Evolutionary conservation across 352 stramenopile genomes (phyloP).

Genomic region (Blastocystis sp.): DNA sequence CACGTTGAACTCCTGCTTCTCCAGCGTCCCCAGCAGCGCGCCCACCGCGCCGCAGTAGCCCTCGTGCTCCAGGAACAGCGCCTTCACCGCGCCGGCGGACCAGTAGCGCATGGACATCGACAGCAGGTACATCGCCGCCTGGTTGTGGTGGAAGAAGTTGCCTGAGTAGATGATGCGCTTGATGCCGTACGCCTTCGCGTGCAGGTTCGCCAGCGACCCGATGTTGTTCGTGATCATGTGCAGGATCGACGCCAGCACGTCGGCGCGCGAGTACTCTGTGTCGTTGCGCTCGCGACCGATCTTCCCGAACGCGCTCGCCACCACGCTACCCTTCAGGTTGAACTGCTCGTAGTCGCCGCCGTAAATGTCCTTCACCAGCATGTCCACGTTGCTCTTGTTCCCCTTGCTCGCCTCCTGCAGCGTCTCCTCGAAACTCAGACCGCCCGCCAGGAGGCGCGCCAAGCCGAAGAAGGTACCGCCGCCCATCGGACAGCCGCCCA

Average conservation of each 20-base stretch:
- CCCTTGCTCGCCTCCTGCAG: constrained; percentile 83
- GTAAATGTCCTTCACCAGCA: constrained; percentile 99
- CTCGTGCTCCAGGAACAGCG: constrained; percentile 92
- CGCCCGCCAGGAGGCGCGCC: constrained; percentile 88
- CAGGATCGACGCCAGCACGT: constrained; percentile 78
- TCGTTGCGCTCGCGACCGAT: constrained; percentile 53
- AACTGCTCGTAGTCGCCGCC: constrained; percentile 92
- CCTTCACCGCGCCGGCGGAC: constrained; percentile 90
- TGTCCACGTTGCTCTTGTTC: constrained; percentile 83
- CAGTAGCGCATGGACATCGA: constrained; percentile 97
- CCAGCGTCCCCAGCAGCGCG: constrained; percentile 86
- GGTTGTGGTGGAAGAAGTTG: constrained; percentile 97
- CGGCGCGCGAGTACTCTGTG: constrained; percentile 34
- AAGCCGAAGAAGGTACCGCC: constrained; percentile 98
- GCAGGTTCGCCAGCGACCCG: constrained; percentile 93
- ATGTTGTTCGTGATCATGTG: constrained; percentile 99
- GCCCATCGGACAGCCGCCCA: constrained; percentile 96
- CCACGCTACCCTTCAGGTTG: constrained; percentile 83
- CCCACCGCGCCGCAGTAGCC: constrained; percentile 96
- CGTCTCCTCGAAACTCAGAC: constrained; percentile 81
- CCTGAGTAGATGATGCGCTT: constrained; percentile 94
- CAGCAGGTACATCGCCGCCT: constrained; percentile 85
- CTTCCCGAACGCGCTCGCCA: constrained; percentile 92
- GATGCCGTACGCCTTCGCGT: constrained; percentile 93
- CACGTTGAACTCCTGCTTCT: constrained; percentile 65